Base-by-base conservation (phyloP, 441 rosid genomes). In the Raphanus hybrid region DNA sequence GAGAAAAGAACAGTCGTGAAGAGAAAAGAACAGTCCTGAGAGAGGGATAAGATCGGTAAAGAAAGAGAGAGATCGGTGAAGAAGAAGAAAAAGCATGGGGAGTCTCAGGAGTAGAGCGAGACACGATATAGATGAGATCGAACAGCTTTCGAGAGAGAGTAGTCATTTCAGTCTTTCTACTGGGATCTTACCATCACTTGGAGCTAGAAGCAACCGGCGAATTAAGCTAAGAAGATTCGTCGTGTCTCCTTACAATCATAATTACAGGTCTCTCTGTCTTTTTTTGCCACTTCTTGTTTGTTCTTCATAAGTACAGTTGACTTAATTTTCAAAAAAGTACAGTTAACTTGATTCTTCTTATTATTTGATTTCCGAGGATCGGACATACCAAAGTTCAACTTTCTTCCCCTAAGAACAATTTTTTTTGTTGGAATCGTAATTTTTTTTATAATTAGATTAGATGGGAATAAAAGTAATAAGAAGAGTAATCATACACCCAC, bases 131-230 rank as follows among this genome's bases (percentile, higher is more conserved):
- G 90, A 91, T 29, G 96, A 91, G 87, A 48, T 90, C 0, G 97
- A 93, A 78, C 95, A 88, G 82, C 57, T 93, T 14, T 96, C 99
- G 0, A 85, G 94, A 80, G 94, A 92, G 6, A 92, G 97, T 1
- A 96, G 98, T 77, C 97, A 92, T 50, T 96, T 92, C 76, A 96
- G 98, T 79, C 92, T 96, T 59, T 73, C 97, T 0, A 92, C 97
- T 16, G 97, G 90, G 0, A 86, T 96, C 60, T 82, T 96, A 70
- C 99, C 99, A 57, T 86, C 98, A 4, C 97, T 96, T 0, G 99
- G 99, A 3, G 99, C 99, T 6, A 85, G 96, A 77, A 93, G 97
- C 75, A 85, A 86, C 70, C 96, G 96, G 8, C 62, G 96, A 69
- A 80, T 91, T 67, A 87, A 86, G 90, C 98, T 96, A 41, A 69